phyloP scores from a whole-genome alignment of 2,329 filamentous ascomycete genomes.

The Akanthomyces muscarius region DNA sequence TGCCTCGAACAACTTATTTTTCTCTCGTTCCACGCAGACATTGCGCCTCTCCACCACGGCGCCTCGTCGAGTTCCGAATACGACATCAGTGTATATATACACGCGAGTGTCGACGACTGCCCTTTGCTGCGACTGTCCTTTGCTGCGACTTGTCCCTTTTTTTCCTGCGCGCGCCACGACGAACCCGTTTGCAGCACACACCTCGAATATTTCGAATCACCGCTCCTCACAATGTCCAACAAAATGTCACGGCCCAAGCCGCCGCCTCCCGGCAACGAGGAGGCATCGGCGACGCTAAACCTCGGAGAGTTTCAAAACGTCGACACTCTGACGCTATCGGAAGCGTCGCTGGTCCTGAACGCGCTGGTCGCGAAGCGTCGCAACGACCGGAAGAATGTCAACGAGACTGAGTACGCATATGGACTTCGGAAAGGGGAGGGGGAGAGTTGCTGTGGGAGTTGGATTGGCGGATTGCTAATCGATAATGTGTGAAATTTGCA shows the following conservation, averaged over 20 bases:
- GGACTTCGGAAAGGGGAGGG: too few species aligned
- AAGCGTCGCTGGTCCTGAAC: conserved; percentile 87
- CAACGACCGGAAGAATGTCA: conserved; percentile 74
- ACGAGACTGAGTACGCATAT: conserved; percentile 71
- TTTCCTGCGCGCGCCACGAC: not conserved
- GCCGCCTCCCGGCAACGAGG: conserved; percentile 73
- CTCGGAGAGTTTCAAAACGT: conserved; percentile 93
- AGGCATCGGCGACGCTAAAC: conserved; percentile 74
- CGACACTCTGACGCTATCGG: conserved; percentile 85
- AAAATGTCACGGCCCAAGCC: conserved; percentile 65
- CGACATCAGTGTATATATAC: not conserved
- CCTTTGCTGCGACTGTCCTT: not conserved
- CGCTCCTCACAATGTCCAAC: conserved; percentile 30
- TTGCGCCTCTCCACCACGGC: conserved; percentile 15
- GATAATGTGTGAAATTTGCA: conserved; percentile 27
- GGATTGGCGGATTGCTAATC: conserved; percentile 12
- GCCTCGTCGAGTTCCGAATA: not conserved
- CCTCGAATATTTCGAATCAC: too few species aligned
- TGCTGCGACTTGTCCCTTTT: not conserved
- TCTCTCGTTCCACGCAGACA: conserved; percentile 1
- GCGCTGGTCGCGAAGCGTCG: conserved; percentile 78
- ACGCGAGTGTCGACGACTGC: not conserved
- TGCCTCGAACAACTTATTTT: conserved; percentile 1
- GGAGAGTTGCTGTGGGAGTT: too few species aligned
- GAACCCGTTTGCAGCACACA: not conserved